Percentiles rank a stretch among this genome's conserved stretches.
These are phyloP conservation scores for Vigna trinervia DNA, from an alignment of 306 rosid species.

Conservation along the genomic window DNA sequence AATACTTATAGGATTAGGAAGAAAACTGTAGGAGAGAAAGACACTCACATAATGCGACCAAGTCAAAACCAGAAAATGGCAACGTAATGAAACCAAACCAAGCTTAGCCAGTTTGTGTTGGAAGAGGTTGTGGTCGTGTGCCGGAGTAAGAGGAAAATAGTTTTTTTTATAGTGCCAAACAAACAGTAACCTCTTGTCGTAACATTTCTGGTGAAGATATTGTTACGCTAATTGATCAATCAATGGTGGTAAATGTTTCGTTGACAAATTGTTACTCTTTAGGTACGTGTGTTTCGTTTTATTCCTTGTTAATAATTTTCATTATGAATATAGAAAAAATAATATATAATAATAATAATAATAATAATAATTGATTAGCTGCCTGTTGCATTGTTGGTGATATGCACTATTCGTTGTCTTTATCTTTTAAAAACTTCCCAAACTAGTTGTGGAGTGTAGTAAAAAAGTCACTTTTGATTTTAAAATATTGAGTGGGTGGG, in stretches of 20 bases:
- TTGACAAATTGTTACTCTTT: not conserved
- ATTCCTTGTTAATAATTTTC: no score
- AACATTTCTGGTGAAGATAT: not conserved
- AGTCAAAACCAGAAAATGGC: slow-evolving; percentile 31
- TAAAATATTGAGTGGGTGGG: no score
- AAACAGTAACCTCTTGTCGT: not conserved
- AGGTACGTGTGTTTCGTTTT: not conserved
- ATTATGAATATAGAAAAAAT: no score
- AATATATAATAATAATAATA: no score
- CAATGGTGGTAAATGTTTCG: not conserved
- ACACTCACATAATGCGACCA: slow-evolving; percentile 45
- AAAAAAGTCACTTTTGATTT: no score
- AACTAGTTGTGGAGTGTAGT: no score
- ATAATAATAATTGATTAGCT: no score
- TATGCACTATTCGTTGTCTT: not conserved
- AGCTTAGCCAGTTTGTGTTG: not conserved
- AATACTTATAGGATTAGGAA: slow-evolving; percentile 51
- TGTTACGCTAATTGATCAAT: not conserved
- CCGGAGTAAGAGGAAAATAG: not conserved
- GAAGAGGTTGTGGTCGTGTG: not conserved
- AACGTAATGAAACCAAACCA: not conserved
- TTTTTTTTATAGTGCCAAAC: not conserved
- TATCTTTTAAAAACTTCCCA: not conserved
- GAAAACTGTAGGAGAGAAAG: slow-evolving; percentile 48
- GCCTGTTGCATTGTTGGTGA: not conserved